Conservation (phyloP, 73 alveolate species). For the Paramecium sexaurelia region DNA sequence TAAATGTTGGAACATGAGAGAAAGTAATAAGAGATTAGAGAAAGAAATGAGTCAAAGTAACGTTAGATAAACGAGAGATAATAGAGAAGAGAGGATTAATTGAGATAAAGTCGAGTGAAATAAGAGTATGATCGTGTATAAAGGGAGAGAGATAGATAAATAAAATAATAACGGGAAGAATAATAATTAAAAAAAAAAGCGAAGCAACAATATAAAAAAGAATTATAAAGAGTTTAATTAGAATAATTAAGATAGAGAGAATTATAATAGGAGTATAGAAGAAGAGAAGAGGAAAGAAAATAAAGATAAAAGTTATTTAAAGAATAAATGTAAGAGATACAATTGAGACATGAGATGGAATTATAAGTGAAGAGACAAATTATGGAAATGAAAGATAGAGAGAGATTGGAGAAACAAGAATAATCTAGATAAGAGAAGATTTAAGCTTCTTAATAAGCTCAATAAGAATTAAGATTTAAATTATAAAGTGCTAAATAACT, state of each 20-base stretch:
- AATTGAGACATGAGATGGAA: slow-evolving; percentile 11
- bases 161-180: slow-evolving; percentile 36
- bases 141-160: slow-evolving; percentile 26
- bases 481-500: not conserved
- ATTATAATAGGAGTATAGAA: not conserved
- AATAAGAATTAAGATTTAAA: not conserved
- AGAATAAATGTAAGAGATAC: not conserved
- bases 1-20: slow-evolving; percentile 37
- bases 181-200: not conserved
- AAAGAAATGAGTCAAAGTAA: slow-evolving; percentile 6
- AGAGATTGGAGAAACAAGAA: not conserved
- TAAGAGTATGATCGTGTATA: not conserved
- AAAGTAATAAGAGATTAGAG: slow-evolving; percentile 13
- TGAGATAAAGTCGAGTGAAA: not conserved
- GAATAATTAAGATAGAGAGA: not conserved
- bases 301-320: not conserved
- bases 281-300: slow-evolving; percentile 52
- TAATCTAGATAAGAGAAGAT: not conserved
- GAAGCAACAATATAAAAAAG: not conserved
- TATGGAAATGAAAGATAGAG: slow-evolving; percentile 13
- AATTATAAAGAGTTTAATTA: not conserved
- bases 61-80: not conserved
- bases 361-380: not conserved
- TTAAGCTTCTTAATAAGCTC: not conserved
- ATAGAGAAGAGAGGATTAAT: not conserved